These are phyloP conservation scores for Aphanomyces invadans DNA, from an alignment of 352 stramenopile species.

Conservation along the genomic window DNA sequence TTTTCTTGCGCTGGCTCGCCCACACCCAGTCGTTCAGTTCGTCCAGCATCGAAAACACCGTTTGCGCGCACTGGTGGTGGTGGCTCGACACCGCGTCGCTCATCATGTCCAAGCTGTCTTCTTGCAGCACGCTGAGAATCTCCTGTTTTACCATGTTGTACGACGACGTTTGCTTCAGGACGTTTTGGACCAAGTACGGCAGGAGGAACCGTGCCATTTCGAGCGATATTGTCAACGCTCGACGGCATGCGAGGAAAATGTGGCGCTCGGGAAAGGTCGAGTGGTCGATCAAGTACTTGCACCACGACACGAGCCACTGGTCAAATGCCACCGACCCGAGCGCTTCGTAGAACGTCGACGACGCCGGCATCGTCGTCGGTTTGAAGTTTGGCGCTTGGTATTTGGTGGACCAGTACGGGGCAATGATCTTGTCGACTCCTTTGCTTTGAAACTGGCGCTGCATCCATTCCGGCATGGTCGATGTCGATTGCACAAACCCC, in stretches of 20 bases:
- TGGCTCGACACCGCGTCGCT: conserved; percentile 57
- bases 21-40: conserved; percentile 85
- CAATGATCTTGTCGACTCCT: conserved; percentile 79
- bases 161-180: conserved; percentile 50
- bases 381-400: conserved; percentile 40
- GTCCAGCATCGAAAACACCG: conserved; percentile 79
- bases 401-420: conserved; percentile 85
- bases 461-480: conserved; percentile 74
- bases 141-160: conserved; percentile 71
- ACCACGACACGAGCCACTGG: conserved; percentile 77
- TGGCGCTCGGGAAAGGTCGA: conserved; percentile 78
- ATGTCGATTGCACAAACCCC: not conserved
- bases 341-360: conserved; percentile 61
- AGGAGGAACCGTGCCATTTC: conserved; percentile 74
- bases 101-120: conserved; percentile 52
- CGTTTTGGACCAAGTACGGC: conserved; percentile 81
- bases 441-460: conserved; percentile 76
- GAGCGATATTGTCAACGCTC: conserved; percentile 49
- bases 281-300: conserved; percentile 58
- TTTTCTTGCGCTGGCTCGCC: conserved; percentile 71
- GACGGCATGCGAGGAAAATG: conserved; percentile 67
- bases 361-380: not conserved
- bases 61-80: conserved; percentile 79
- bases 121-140: conserved; percentile 70
- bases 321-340: conserved; percentile 58